These are phyloP conservation scores for Capsella bursapastoris DNA, from an alignment of 345 rosid species.

Conservation along the genomic window DNA sequence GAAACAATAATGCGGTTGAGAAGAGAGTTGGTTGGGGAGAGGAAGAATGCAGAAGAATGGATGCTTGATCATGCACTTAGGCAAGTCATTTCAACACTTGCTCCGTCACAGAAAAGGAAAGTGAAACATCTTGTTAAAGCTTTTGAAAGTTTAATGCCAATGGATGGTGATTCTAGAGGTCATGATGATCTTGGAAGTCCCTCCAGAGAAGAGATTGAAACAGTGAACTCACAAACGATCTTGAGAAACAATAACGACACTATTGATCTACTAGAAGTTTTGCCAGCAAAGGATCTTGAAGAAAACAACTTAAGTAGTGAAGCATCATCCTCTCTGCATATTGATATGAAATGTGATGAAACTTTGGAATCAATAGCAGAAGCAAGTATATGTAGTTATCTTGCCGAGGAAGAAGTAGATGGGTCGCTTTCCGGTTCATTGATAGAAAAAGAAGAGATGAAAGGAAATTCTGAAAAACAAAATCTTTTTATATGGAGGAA, in stretches of 20 bases:
- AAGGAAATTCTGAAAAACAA: slow-evolving; percentile 45
- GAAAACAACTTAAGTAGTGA: slow-evolving; percentile 32
- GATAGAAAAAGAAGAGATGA: slow-evolving; percentile 35
- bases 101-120: slow-evolving; percentile 73
- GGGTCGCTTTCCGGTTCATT: slow-evolving; percentile 12
- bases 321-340: slow-evolving; percentile 20
- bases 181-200: slow-evolving; percentile 30
- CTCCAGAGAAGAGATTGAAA: slow-evolving; percentile 22
- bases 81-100: slow-evolving; percentile 72
- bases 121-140: slow-evolving; percentile 88
- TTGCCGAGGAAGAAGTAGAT: slow-evolving; percentile 19
- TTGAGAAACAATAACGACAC: background rate
- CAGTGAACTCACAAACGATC: background rate
- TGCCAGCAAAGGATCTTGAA: slow-evolving; percentile 37
- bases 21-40: slow-evolving; percentile 62
- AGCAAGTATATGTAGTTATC: slow-evolving; percentile 22
- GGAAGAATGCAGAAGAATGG: slow-evolving; percentile 83
- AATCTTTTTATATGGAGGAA: slow-evolving; percentile 65
- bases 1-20: slow-evolving; percentile 67
- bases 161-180: slow-evolving; percentile 39
- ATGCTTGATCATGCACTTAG: slow-evolving; percentile 95
- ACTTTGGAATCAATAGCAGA: slow-evolving; percentile 27
- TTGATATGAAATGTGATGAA: slow-evolving; percentile 37
- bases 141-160: slow-evolving; percentile 65
- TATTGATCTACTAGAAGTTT: slow-evolving; percentile 19